Base-by-base conservation (phyloP, 208 protist species). In the Trypanosoma theileri region DNA sequence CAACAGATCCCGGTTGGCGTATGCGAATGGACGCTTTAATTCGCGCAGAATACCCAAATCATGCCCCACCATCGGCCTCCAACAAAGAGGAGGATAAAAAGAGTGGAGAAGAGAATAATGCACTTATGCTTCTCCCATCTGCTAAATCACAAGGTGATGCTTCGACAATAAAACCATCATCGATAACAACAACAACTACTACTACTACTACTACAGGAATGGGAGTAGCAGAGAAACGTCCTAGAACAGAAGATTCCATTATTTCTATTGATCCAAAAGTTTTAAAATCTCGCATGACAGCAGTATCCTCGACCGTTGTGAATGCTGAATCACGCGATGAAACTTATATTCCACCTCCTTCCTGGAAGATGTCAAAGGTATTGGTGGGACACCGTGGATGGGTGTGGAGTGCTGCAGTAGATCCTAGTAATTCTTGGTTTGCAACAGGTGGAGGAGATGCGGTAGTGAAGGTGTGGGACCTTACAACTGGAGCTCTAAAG, bases 391-490 rank as follows among this genome's bases (percentile, higher is more conserved):
- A 97, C 74, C 83, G 89, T 21, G 98, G 98, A 0, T 99, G 98
- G 98, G 98, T 99, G 0, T 93, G 95, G 69, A 73, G 81, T 8
- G 72, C 99, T 9, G 88, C 94, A 4, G 97, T 99, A 9, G 99
- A 99, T 65, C 89, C 92, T 7, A 87, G 70, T n/a, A 99, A 99
- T 84, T 88, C 99, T 75, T 99, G 98, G 98, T 99, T 99, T 79
- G 94, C 85, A 40, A 99, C 98, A 0, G 99, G 98, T 48, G 92
- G 96, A 28, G 94, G 89, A n/a, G 99, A 99, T 75, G 82, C 94
- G 19, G 98, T 98, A 3, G 98, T 99, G 65, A 99, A 99, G 72
- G 83, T 99, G 7, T 99, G 98, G 98, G 98, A 99, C 74, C 73
- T 99, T 9, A 95, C 98, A 12, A 92, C 85, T 7, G 97, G 98